phyloP scores from a whole-genome alignment of 805 yeast genomes.

The Yarrowia bubula region DNA sequence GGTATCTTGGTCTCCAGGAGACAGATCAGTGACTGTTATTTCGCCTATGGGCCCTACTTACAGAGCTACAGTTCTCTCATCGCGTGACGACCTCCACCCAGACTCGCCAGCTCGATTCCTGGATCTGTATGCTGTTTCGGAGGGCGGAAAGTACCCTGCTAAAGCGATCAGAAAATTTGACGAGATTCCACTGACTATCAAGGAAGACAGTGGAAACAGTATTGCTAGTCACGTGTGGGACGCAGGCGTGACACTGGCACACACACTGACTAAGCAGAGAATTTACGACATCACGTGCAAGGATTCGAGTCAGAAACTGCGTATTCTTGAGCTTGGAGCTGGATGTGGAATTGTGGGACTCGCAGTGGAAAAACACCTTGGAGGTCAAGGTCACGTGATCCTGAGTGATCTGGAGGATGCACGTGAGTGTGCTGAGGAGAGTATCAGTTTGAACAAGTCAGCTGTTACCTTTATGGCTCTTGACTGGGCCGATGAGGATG shows the following conservation, averaged over 20 bases:
- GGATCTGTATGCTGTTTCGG: background rate
- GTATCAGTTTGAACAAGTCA: conserved; percentile 36
- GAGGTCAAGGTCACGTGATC: conserved; percentile 31
- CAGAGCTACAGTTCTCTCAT: background rate
- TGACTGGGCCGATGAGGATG: conserved; percentile 42
- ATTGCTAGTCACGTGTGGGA: conserved; percentile 49
- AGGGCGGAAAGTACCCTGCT: background rate
- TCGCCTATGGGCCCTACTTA: background rate
- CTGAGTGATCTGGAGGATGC: conserved; percentile 46
- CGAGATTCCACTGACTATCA: conserved; percentile 29
- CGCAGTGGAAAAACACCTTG: conserved; percentile 34
- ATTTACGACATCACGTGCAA: background rate
- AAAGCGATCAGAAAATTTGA: conserved; percentile 6
- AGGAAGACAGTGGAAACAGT: conserved; percentile 44
- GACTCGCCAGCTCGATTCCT: background rate
- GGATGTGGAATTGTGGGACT: conserved; percentile 46
- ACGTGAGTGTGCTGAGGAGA: conserved; percentile 39
- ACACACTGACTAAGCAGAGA: conserved; percentile 12
- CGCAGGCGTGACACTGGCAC: conserved; percentile 38
- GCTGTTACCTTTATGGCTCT: conserved; percentile 37
- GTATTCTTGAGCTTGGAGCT: conserved; percentile 43
- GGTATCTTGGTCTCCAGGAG: background rate
- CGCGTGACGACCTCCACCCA: background rate
- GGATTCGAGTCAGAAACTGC: background rate
- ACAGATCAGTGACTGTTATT: background rate